Evolutionary conservation across 192 early-diverging fungal genomes (phyloP).

Genomic region (Podila minutissima): DNA sequence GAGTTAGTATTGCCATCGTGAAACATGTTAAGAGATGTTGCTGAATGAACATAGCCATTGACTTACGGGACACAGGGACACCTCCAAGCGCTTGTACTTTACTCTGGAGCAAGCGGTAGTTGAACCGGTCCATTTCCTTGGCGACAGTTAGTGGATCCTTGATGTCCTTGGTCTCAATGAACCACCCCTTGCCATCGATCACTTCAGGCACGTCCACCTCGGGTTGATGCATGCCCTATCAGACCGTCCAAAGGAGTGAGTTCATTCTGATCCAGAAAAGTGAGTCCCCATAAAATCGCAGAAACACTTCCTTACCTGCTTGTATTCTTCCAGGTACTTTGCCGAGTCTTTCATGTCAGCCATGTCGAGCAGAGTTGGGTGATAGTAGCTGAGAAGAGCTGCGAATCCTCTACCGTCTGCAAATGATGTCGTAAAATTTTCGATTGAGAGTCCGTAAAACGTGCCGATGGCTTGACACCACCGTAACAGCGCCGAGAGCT

Average conservation of each 20-base stretch:
- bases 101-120: conserved; percentile 44
- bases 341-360: conserved; percentile 49
- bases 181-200: conserved; percentile 39
- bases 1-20: background rate
- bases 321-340: conserved; percentile 37
- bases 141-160: conserved; percentile 43
- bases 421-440: conserved; percentile 55
- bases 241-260: background rate
- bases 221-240: conserved; percentile 34
- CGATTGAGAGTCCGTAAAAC: conserved; percentile 38
- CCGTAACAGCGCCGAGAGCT: conserved; percentile 39
- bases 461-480: conserved; percentile 54
- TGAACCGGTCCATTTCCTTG: conserved; percentile 51
- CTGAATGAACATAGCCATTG: too few relatives aligned
- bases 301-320: conserved; percentile 22
- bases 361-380: conserved; percentile 46
- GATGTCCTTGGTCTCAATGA: conserved; percentile 35
- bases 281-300: background rate
- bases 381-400: conserved; percentile 49
- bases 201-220: conserved; percentile 19
- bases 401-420: conserved; percentile 51
- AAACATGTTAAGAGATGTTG: background rate
- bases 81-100: conserved; percentile 53
- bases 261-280: background rate
- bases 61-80: conserved; percentile 50